These are phyloP conservation scores for Alternaria ethzedia DNA, from an alignment of 2,329 filamentous ascomycete genomes.

Conservation along the genomic window DNA sequence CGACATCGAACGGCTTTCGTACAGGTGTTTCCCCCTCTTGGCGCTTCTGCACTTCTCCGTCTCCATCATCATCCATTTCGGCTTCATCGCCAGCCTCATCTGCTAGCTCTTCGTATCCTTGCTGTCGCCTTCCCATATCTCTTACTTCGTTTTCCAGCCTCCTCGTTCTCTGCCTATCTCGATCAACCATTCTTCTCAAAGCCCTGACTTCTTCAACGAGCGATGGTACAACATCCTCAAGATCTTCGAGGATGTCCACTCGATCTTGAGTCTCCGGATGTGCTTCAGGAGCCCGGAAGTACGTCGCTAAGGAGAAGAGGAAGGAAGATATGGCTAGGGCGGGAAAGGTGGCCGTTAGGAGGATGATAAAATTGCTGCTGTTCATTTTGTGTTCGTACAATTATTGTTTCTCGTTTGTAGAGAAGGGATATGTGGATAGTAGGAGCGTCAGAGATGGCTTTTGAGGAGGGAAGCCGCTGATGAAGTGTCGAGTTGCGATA, in stretches of 20 bases:
- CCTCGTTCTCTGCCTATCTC: background rate
- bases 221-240: background rate
- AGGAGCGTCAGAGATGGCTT: background rate
- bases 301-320: background rate
- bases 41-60: background rate
- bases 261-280: background rate
- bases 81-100: background rate
- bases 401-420: background rate
- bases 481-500: background rate
- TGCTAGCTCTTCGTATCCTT: accelerated
- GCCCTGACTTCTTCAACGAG: background rate
- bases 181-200: background rate
- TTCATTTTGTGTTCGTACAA: background rate
- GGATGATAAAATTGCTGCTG: background rate
- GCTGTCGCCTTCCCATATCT: background rate
- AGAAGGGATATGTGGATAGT: background rate
- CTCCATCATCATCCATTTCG: background rate
- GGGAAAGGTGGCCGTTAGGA: background rate
- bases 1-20: background rate
- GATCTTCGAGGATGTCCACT: background rate
- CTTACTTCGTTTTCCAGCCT: background rate
- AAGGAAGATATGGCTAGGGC: background rate
- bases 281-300: background rate
- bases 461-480: background rate
- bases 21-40: background rate